Conservation (phyloP, 805 yeast species). For the Suhomyces xylopsoci region DNA sequence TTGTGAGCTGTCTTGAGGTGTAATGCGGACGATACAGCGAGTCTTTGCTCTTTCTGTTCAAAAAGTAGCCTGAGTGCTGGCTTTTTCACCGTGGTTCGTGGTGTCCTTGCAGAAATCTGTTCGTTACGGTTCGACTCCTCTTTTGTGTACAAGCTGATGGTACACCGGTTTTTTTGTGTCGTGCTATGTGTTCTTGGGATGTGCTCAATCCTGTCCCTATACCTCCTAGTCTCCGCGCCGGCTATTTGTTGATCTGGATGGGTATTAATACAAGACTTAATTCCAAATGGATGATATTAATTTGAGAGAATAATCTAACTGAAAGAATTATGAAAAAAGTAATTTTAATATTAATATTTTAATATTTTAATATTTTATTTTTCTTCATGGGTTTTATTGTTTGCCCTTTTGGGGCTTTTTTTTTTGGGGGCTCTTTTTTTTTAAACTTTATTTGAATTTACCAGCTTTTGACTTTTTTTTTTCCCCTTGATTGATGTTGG, state of each 20-base stretch:
- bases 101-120: neutral
- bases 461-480: neutral
- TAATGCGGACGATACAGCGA: neutral
- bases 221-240: neutral
- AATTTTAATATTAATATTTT: neutral
- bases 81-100: neutral
- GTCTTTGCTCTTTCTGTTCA: neutral
- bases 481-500: neutral
- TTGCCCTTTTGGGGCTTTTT: neutral
- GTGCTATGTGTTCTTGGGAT: neutral
- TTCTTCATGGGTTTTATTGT: neutral
- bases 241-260: constrained; percentile 1
- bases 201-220: neutral
- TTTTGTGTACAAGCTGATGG: neutral
- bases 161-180: neutral
- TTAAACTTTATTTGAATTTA: neutral
- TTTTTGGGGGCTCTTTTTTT: neutral
- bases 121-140: neutral
- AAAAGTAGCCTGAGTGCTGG: neutral
- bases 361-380: neutral
- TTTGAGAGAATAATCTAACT: constrained; percentile 5
- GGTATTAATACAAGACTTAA: constrained; percentile 3
- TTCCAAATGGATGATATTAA: constrained; percentile 3
- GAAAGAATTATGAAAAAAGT: constrained; percentile 6
- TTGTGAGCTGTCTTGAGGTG: neutral